These are phyloP conservation scores for Ophiosphaerella korrae DNA, from an alignment of 2,329 filamentous ascomycete species.

Conservation along the genomic window DNA sequence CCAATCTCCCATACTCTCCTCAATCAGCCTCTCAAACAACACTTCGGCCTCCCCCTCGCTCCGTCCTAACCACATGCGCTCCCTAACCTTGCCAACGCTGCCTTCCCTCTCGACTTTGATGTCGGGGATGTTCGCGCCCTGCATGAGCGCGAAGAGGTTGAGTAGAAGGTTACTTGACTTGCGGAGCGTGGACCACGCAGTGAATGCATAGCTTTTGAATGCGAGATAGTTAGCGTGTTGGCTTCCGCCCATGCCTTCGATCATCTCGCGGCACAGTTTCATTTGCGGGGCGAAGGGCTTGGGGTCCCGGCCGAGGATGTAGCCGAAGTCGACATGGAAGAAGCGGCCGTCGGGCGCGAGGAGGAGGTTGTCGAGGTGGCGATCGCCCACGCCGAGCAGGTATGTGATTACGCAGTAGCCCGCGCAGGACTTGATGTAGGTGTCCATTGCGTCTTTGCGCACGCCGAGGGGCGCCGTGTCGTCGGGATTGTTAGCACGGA, in stretches of 20 bases:
- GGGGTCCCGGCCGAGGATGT: conserved; percentile 93
- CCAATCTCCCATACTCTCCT: conserved; percentile 80
- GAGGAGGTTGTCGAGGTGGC: conserved; percentile 93
- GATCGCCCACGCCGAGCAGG: conserved; percentile 92
- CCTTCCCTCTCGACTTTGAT: conserved; percentile 92
- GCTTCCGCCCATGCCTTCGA: conserved; percentile 94
- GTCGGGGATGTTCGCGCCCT: conserved; percentile 95
- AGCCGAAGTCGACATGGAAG: conserved; percentile 98
- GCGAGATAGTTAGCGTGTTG: conserved; percentile 79
- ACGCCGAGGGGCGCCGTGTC: conserved; percentile 80
- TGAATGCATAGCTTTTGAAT: conserved; percentile 96
- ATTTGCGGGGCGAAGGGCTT: conserved; percentile 97
- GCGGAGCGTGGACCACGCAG: conserved; percentile 87
- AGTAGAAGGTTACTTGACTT: conserved; percentile 90
- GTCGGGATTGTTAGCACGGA: conserved; percentile 89
- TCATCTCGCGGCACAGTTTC: conserved; percentile 98
- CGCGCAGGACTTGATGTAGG: conserved; percentile 92
- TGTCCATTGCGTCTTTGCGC: conserved; percentile 90
- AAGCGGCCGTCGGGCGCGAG: conserved; percentile 90
- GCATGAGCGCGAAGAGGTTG: conserved; percentile 95
- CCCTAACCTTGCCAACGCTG: conserved; percentile 91
- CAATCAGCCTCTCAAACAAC: conserved; percentile 86
- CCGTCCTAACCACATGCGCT: conserved; percentile 90
- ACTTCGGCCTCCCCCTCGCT: conserved; percentile 90
- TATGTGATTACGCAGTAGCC: conserved; percentile 99